A percentile compares a stretch with the other conserved stretches of the same genome.
Conservation (phyloP, 331 rosid species). For the Acacia concinna region DNA sequence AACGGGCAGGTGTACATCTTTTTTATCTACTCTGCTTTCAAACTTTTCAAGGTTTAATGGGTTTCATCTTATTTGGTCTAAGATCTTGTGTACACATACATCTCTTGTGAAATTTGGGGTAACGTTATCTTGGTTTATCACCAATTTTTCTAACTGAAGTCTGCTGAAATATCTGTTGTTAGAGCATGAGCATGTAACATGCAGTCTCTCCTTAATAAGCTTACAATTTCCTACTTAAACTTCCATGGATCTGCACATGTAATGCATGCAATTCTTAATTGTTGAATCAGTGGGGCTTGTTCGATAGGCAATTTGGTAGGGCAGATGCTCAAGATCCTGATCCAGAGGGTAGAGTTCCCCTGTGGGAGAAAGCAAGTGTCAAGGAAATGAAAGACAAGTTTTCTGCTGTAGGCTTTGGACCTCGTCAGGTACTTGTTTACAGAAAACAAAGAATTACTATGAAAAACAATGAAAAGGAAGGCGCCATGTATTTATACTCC, state of each 20-base stretch:
- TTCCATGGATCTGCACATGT: conserved; percentile 1
- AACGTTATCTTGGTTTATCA: not conserved
- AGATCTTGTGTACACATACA: not conserved
- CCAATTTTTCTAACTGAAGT: not conserved
- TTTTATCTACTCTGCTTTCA: conserved; percentile 8
- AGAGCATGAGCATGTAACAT: not conserved
- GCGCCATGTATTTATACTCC: not conserved
- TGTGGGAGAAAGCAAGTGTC: conserved; percentile 81
- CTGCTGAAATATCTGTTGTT: not conserved
- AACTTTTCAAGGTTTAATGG: not conserved
- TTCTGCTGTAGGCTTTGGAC: conserved; percentile 82
- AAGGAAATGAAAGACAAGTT: conserved; percentile 90
- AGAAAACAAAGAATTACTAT: not conserved
- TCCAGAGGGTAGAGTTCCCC: conserved; percentile 92
- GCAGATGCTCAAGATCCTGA: conserved; percentile 82
- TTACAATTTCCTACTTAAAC: not conserved
- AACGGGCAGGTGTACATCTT: conserved; percentile 76
- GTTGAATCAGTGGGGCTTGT: conserved; percentile 82
- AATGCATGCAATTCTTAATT: conserved; percentile 20
- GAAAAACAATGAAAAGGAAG: not conserved
- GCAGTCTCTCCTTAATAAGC: not conserved
- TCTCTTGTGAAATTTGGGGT: not conserved
- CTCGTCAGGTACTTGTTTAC: conserved; percentile 73
- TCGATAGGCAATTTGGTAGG: conserved; percentile 81
- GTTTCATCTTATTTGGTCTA: conserved; percentile 1